Conservation (phyloP, 2,329 filamentous ascomycete genomes). For the Sordariomycetes sp. region DNA sequence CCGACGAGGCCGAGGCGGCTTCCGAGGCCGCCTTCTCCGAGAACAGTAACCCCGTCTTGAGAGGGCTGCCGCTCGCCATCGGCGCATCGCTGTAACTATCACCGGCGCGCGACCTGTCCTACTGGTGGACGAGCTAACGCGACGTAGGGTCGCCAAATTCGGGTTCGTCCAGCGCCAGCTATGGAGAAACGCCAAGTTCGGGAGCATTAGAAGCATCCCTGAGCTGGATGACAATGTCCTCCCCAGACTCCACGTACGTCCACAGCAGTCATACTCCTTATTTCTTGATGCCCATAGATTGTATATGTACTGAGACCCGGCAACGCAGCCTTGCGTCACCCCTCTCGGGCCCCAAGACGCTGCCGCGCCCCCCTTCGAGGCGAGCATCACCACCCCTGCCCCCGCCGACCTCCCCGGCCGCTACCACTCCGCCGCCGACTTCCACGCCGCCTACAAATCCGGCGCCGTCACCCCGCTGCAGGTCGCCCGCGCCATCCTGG, state of each 20-base stretch:
- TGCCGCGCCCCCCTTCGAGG: slow-evolving; percentile 21
- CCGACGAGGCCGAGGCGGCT: slow-evolving; percentile 17
- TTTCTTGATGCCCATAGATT: too few species aligned
- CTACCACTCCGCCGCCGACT: slow-evolving; percentile 64
- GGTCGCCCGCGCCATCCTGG: slow-evolving; percentile 58
- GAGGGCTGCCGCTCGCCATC: slow-evolving; percentile 49
- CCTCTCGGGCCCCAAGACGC: slow-evolving; percentile 23
- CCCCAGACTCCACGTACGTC: slow-evolving; percentile 33
- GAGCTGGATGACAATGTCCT: slow-evolving; percentile 27
- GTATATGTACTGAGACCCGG: not conserved
- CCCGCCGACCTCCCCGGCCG: slow-evolving; percentile 28
- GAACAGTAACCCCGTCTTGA: slow-evolving; percentile 56
- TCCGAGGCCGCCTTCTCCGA: slow-evolving; percentile 12
- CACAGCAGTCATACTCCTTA: not conserved
- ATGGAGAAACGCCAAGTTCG: slow-evolving; percentile 56
- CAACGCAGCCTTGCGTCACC: slow-evolving; percentile 38
- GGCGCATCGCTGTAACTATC: slow-evolving; percentile 41
- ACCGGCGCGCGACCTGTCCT: not conserved
- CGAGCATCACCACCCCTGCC: slow-evolving; percentile 24
- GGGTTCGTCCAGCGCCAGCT: slow-evolving; percentile 48
- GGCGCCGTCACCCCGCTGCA: slow-evolving; percentile 58
- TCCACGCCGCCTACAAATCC: slow-evolving; percentile 59
- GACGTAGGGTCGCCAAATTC: slow-evolving; percentile 42
- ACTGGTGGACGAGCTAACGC: too few species aligned
- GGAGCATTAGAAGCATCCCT: slow-evolving; percentile 28